phyloP scores from a whole-genome alignment of 352 stramenopile genomes.

The Phytophthora citricola region DNA sequence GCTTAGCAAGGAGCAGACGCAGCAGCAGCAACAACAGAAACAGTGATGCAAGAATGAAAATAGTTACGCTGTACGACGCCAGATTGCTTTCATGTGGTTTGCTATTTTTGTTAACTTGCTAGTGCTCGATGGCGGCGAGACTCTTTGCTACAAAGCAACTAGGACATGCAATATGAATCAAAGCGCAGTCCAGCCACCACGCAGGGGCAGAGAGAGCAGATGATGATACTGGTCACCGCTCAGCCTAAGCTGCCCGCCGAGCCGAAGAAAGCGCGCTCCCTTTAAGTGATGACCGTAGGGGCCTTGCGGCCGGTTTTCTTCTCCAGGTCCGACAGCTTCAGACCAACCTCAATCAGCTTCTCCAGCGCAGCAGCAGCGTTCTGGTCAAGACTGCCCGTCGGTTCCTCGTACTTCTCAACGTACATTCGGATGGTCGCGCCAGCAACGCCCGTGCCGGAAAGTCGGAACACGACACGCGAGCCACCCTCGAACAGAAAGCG shows the following conservation, averaged over 20 bases:
- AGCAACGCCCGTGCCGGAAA: slow-evolving; percentile 97
- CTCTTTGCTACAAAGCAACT: slow-evolving; percentile 36
- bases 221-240: slow-evolving; percentile 19
- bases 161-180: slow-evolving; percentile 39
- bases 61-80: too few relatives aligned
- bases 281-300: slow-evolving; percentile 98
- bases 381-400: slow-evolving; percentile 85
- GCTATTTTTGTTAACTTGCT: slow-evolving; percentile 29
- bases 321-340: slow-evolving; percentile 93
- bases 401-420: slow-evolving; percentile 98
- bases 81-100: slow-evolving; percentile 27
- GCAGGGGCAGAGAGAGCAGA: slow-evolving; percentile 27
- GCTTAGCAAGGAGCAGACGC: slow-evolving; percentile 16
- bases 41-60: neutral
- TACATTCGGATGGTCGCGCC: slow-evolving; percentile 99
- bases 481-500: slow-evolving; percentile 96
- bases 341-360: slow-evolving; percentile 92
- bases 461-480: slow-evolving; percentile 96
- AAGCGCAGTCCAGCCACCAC: slow-evolving; percentile 25
- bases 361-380: slow-evolving; percentile 82
- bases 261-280: slow-evolving; percentile 16
- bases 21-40: slow-evolving; percentile 6
- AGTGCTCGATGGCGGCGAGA: slow-evolving; percentile 15
- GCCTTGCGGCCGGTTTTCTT: slow-evolving; percentile 93
- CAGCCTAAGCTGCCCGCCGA: slow-evolving; percentile 26